Evolutionary conservation across 75 land plant genomes (phyloP), one percentile per base, ranked within the genome.

Genomic region (Picea sitchensis): DNA sequence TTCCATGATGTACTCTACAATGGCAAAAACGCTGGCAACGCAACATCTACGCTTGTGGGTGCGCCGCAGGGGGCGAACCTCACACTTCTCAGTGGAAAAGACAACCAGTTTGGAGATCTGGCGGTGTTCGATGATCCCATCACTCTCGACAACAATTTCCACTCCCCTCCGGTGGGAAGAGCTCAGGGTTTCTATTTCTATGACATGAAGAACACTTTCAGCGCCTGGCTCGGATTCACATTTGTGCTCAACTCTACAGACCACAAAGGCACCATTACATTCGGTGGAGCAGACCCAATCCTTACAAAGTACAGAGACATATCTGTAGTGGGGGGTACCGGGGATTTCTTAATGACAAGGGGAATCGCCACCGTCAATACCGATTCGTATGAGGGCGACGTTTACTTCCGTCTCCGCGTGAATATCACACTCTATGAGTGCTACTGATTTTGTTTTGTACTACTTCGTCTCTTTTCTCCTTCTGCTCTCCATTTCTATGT

Each of bases 111-210:
- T 74, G 92, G 90, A 14, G 64, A 86, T 57, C 54, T 90, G 30
- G 90, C 81, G 1, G 88, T 90, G 61, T 85, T 90, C 57, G 88
- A 90, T 32, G 90, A 90, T 59, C 92, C 89, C 26, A 84, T 90
- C 14, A 90, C 92, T 8, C 58, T 83, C 0, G 90, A 87, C 79
- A 84, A 84, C 81, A 81, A 87, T 67, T 80, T 84, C 7, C 84
- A 73, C 64, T 86, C 91, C 3, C 65, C 80, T 5, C 83, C 87
- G 0, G 84, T 90, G 15, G 92, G 92, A 1, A 77, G 88, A 21
- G 92, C 89, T 0, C 92, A 88, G 73, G 92, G 92, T 6, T 56
- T 85, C 36, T 90, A 90, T 65, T 18, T 86, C 6, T 88, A 87
- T 30, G 82, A 84, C 68, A 64, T 60, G 83, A 87, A 87, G 67